phyloP scores from a whole-genome alignment of 345 rosid genomes.

The Combretum micranthum region DNA sequence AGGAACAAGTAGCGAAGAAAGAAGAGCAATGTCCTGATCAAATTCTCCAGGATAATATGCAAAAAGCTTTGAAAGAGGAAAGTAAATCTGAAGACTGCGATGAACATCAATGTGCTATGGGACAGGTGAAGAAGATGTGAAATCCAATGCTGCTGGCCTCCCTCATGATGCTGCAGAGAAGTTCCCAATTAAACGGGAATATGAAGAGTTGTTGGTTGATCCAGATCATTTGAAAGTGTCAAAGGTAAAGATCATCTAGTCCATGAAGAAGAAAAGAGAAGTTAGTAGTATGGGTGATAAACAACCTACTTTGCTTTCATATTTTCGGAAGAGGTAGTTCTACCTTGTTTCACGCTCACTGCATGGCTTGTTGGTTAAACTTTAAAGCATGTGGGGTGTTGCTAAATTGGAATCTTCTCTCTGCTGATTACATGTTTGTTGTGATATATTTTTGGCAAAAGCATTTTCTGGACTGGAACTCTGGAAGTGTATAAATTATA shows the following conservation, averaged over 20 bases:
- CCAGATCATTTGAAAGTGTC: slow-evolving; percentile 17
- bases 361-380: background rate
- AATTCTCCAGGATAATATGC: slow-evolving; percentile 6
- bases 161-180: slow-evolving; percentile 16
- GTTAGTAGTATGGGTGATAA: slow-evolving; percentile 32
- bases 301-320: slow-evolving; percentile 57
- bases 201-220: slow-evolving; percentile 23
- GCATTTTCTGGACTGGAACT: too few relatives aligned
- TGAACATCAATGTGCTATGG: slow-evolving; percentile 2
- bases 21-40: slow-evolving; percentile 18
- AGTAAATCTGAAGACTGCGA: slow-evolving; percentile 13
- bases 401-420: too few relatives aligned
- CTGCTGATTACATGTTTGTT: too few relatives aligned
- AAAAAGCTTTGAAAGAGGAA: slow-evolving; percentile 22
- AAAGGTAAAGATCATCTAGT: slow-evolving; percentile 7
- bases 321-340: slow-evolving; percentile 41
- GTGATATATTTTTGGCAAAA: too few relatives aligned
- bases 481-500: too few relatives aligned
- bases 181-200: slow-evolving; percentile 34
- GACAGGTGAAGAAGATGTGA: slow-evolving; percentile 13
- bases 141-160: slow-evolving; percentile 2
- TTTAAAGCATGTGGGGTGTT: too few relatives aligned
- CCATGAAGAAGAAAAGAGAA: slow-evolving; percentile 39
- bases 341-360: background rate
- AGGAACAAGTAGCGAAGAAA: slow-evolving; percentile 19